A percentile compares a stretch with the other conserved stretches of the same genome.
These are phyloP conservation scores for Esteya vermicola DNA, from an alignment of 2,329 filamentous ascomycete species.

Conservation along the genomic window DNA sequence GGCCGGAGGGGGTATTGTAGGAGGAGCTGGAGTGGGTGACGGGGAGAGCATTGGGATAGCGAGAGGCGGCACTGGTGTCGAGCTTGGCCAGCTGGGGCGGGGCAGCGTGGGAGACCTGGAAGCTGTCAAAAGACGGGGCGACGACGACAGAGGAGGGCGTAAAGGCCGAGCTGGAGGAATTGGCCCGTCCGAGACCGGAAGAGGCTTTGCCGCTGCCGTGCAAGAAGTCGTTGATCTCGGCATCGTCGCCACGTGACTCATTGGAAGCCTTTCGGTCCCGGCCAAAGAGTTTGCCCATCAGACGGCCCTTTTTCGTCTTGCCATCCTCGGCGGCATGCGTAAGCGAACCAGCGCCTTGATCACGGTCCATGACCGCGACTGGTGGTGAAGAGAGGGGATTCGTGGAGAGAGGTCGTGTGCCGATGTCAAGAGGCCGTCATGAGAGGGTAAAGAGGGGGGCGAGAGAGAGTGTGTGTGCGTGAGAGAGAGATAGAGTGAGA, in stretches of 20 bases:
- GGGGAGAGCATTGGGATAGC: conserved; percentile 39
- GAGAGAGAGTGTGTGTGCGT: too few species aligned
- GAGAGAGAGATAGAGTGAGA: too few species aligned
- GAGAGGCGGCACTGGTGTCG: conserved; percentile 39
- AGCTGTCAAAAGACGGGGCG: conserved; percentile 34
- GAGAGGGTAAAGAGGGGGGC: too few species aligned
- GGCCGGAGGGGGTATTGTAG: conserved; percentile 28
- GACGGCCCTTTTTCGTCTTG: conserved; percentile 32
- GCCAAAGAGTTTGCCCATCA: conserved; percentile 51
- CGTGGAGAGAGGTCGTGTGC: neutral
- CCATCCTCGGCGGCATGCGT: conserved; percentile 5
- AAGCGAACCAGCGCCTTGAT: conserved; percentile 4
- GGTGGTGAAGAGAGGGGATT: neutral
- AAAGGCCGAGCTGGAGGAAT: neutral
- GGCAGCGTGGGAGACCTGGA: conserved; percentile 37
- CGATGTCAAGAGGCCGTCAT: neutral
- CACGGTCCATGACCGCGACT: conserved; percentile 7
- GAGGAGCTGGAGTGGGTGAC: conserved; percentile 22
- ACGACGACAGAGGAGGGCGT: conserved; percentile 1
- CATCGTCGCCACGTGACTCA: conserved; percentile 21
- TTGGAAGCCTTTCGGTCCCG: conserved; percentile 21
- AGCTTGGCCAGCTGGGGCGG: conserved; percentile 33
- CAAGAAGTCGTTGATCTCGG: conserved; percentile 45
- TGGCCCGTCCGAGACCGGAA: too few species aligned
- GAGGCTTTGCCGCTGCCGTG: conserved; percentile 16